Base-by-base conservation (phyloP, 164 flowering plant species). In the Liriodendron chinense region DNA sequence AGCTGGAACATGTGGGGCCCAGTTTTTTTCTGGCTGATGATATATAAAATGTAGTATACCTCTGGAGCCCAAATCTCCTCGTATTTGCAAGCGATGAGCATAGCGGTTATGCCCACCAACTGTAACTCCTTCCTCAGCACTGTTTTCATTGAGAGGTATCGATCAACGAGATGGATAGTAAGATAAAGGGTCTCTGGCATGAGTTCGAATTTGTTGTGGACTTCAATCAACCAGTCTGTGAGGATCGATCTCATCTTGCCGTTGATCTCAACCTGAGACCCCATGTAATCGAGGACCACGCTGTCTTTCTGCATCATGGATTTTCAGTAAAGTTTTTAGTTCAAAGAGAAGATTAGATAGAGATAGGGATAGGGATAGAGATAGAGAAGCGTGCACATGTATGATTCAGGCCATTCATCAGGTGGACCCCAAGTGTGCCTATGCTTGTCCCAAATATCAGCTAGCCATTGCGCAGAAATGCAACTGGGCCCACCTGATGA, bases 21-120 rank as follows among this genome's bases (percentile, higher is more conserved):
- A n/a, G n/a, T n/a, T n/a, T n/a, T n/a, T n/a, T n/a, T n/a, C n/a
- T n/a, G n/a, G n/a, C n/a, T n/a, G n/a, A n/a, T n/a, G n/a, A n/a
- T n/a, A n/a, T 12, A 53, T 12, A 53, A 16, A 53, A 67, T 14
- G 47, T 13, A 22, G 23, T 26, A 9, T 62, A 91, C 93, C 90
- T 94, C 91, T 69, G 97, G 99, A 14, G 97, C 92, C 95, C 99
- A 96, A 47, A 96, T 94, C 79, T 96, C 99, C 76, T 96, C 99
- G 72, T 96, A 94, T 70, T 96, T 96, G 75, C 92, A 89, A 74
- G 98, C 97, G 1, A 87, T 86, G 7, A 95, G 94, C 92, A 91
- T 89, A 26, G 97, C 88, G 69, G 93, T 75, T 2, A 96, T 82
- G 72, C 99, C 99, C 7, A 91, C 78, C 47, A 92, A 76, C 85